phyloP scores from a whole-genome alignment of 2,329 filamentous ascomycete genomes.

The Periconia sp. region DNA sequence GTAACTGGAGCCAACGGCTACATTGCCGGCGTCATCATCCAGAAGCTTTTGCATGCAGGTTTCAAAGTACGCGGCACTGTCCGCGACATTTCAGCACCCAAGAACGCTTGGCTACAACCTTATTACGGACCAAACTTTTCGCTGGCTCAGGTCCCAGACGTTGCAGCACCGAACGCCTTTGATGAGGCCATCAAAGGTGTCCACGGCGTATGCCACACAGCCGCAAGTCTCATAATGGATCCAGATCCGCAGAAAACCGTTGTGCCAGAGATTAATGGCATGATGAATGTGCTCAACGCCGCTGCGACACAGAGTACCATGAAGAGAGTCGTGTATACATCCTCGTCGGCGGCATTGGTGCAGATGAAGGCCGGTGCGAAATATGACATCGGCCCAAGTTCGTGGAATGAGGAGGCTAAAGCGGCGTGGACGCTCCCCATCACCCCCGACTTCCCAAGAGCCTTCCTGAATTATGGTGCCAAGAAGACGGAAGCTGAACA shows the following conservation, averaged over 20 bases:
- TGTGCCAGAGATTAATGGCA: conserved; percentile 36
- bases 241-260: conserved; percentile 50
- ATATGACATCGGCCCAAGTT: conserved; percentile 31
- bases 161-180: conserved; percentile 43
- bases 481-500: conserved; percentile 50
- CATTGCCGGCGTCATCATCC: conserved; percentile 47
- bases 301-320: conserved; percentile 44
- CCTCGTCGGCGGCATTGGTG: conserved; percentile 38
- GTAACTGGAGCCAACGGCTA: conserved; percentile 53
- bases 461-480: conserved; percentile 37
- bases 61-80: conserved; percentile 52
- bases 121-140: conserved; percentile 38
- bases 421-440: conserved; percentile 34
- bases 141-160: conserved; percentile 42
- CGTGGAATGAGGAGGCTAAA: conserved; percentile 37
- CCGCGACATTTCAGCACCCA: conserved; percentile 26
- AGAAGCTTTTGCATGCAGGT: conserved; percentile 46
- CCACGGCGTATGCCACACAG: conserved; percentile 46
- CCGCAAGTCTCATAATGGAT: conserved; percentile 40
- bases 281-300: conserved; percentile 40
- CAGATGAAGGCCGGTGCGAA: conserved; percentile 31
- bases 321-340: conserved; percentile 46
- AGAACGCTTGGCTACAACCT: conserved; percentile 11
- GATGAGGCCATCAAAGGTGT: conserved; percentile 44
- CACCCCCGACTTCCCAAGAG: conserved; percentile 13